Percentiles rank a stretch among this genome's conserved stretches.
These are phyloP conservation scores for Fistulifera pelliculosa DNA, from an alignment of 108 stramenopile genomes.

Conservation along the genomic window DNA sequence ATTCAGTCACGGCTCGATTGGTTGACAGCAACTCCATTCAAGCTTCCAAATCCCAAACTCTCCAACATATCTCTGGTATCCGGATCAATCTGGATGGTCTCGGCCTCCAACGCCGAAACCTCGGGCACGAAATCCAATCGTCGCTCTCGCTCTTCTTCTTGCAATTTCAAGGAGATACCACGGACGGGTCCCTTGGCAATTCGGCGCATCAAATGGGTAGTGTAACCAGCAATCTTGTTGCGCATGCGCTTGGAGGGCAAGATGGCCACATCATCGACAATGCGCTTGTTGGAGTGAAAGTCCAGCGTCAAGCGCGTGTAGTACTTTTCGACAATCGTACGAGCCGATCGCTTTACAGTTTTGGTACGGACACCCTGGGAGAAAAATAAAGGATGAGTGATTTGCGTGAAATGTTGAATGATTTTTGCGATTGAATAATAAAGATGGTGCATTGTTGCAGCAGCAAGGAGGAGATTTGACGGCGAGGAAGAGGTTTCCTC, in stretches of 20 bases:
- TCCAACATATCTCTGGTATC: constrained; percentile 97
- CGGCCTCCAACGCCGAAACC: constrained; percentile 96
- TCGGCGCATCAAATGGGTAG: constrained; percentile 99
- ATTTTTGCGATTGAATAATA: too few relatives aligned
- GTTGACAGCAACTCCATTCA: constrained; percentile 75
- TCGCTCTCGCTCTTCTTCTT: constrained; percentile 99
- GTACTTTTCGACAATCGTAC: constrained; percentile 99
- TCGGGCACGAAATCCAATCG: constrained; percentile 99
- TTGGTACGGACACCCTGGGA: constrained; percentile 98
- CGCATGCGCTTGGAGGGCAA: constrained; percentile 99
- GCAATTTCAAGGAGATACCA: constrained; percentile 98
- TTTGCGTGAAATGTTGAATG: too few relatives aligned
- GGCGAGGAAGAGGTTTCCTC: too few relatives aligned
- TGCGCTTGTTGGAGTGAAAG: constrained; percentile 99
- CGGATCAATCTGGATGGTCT: constrained; percentile 89
- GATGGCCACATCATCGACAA: constrained; percentile 95
- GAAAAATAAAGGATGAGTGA: neutral
- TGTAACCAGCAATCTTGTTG: constrained; percentile 99
- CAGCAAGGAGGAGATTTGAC: too few relatives aligned
- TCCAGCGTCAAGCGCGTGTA: constrained; percentile 97
- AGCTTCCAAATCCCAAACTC: constrained; percentile 75
- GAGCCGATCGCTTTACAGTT: constrained; percentile 99
- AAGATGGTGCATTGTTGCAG: too few relatives aligned
- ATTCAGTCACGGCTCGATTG: constrained; percentile 3
- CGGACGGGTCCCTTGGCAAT: constrained; percentile 99